Base-by-base conservation (phyloP, 495 filamentous ascomycete genomes). In the Hypoxylon cercidicola region DNA sequence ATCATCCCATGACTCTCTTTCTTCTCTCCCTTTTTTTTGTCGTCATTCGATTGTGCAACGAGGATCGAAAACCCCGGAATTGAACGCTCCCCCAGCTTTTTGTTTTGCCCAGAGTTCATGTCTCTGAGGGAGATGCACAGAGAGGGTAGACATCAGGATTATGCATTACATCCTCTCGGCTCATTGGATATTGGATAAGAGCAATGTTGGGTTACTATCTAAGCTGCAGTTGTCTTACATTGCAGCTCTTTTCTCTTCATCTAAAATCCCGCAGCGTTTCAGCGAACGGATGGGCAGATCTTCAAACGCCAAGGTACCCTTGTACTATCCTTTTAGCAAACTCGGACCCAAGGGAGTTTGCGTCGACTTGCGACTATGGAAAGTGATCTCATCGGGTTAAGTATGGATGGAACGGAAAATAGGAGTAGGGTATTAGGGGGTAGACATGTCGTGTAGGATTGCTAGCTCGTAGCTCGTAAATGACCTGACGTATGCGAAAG, bases 181-280 rank as follows among this genome's bases (percentile, higher is more conserved):
- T 28, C 25, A n/a, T n/a, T n/a, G n/a, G n/a, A n/a, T n/a, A 28
- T 28, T 59, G 30, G 48, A n/a, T 41, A 16, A 30, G 43, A n/a
- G 8, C 30, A 28, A 35, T 35, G 37, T 62, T 46, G 25, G 21
- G 50, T 49, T 15, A 25, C 34, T 25, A 41, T 44, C 19, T 49
- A 48, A 30, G 54, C 49, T 53, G 34, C 49, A 32, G 25, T 35
- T 45, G 57, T 52, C 61, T 47, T 20, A 52, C 62, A 55, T 47
- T 20, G 46, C 55, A 55, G 35, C 55, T 15, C n/a, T 41, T 41
- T 41, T 41, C 21, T 43, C 46, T 35, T 34, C 11, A 55, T 50
- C 30, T 52, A 58, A 55, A 64, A 64, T 64, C 53, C 61, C 61
- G 53, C 61, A 64, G 61, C n/a, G 53, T 52, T 52, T 37, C 21